Conservation (phyloP, 345 rosid genomes). For the Ceriops tagal region DNA sequence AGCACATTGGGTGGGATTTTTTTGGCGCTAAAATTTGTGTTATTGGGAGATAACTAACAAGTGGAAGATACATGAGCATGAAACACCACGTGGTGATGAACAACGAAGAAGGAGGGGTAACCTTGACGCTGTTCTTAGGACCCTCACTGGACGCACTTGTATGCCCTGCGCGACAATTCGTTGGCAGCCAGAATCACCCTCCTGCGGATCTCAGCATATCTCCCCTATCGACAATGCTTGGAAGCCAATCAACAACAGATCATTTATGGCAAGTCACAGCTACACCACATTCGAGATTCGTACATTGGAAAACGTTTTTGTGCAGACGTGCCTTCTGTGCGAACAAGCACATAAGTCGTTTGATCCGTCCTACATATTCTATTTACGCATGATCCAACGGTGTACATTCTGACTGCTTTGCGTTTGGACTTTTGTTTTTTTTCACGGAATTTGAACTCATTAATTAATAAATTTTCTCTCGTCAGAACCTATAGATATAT, state of each 20-base stretch:
- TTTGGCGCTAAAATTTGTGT: neutral
- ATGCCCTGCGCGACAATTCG: conserved; percentile 11
- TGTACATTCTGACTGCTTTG: too few species aligned
- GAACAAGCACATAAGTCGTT: too few species aligned
- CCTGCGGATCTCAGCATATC: neutral
- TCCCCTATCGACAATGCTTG: conserved; percentile 4
- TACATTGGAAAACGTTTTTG: too few species aligned
- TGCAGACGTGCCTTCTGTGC: too few species aligned
- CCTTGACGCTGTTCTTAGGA: neutral
- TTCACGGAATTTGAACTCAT: too few species aligned
- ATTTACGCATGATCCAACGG: too few species aligned
- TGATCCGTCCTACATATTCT: too few species aligned
- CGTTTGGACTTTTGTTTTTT: too few species aligned
- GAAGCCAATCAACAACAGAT: neutral
- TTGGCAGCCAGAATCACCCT: neutral
- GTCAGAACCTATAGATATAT: too few species aligned
- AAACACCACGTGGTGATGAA: neutral
- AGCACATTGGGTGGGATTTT: neutral
- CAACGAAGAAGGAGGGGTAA: neutral
- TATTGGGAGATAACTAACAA: neutral
- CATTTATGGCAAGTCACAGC: neutral
- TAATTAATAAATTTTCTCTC: too few species aligned
- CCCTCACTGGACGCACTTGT: conserved; percentile 1
- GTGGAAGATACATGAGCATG: neutral
- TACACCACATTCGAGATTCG: neutral